Evolutionary conservation across 1,139 yeast species (phyloP), one percentile per base, ranked within the genome.

Genomic region (Suhomyces anneliseae): DNA sequence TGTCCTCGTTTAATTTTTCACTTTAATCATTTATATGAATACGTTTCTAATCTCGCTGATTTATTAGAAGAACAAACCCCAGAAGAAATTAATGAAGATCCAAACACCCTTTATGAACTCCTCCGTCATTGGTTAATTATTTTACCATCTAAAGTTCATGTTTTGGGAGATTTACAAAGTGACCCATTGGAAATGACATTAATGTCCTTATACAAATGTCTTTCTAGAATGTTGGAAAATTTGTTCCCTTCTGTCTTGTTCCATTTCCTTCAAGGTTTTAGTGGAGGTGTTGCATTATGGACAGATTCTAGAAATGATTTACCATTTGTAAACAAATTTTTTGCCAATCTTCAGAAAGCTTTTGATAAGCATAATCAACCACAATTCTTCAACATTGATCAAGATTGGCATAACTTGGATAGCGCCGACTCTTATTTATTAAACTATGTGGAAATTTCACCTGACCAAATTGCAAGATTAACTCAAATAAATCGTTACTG

Each of bases 101-200:
- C 55, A 24, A 33, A 45, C 8, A 12, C 51, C 8, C 43, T 64
- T 14, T 66, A 62, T 47, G 49, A 51, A 19, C 39, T 64, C 5
- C 52, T 68, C 27, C 54, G 70, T 37, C 51, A 51, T n/a, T 67
- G 70, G 68, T 48, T 64, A 27, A 50, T 61, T 6, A 64, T 62
- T 10, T 38, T 61, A 3, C 71, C 72, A 0, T 50, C 66, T n/a
- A 54, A 49, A 31, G 43, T 61, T 2, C 56, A 56, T 26, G 26
- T 62, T 1, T 34, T 57, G 9, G 53, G 52, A 4, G 39, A 45
- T 24, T 37, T 56, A 10, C 45, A 42, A 9, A n/a, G 31, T 6
- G 55, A 59, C 43, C 61, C 65, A 2, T 32, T 59, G 4, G 62
- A 61, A 36, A 53, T 52, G 15, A 45, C 61, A 1, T 37, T 64